A percentile compares a stretch with the other conserved stretches of the same genome.
Evolutionary conservation across 345 rosid genomes (phyloP).

Genomic region (Noccaea caerulescens): DNA sequence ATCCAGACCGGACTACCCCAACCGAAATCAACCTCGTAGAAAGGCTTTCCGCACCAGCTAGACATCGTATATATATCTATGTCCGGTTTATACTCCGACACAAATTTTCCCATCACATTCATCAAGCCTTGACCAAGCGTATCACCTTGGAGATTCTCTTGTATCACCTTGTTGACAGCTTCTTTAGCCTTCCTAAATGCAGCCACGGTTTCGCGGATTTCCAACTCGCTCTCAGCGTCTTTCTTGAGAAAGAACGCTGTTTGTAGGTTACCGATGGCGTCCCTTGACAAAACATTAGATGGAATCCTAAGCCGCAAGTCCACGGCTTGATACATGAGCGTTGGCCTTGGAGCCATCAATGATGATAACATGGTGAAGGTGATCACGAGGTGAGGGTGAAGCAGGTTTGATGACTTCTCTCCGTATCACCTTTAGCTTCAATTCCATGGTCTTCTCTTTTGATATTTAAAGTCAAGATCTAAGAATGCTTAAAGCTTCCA

Average conservation of each 20-base stretch:
- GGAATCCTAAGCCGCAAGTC: constrained; percentile 45
- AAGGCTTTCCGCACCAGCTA: constrained; percentile 52
- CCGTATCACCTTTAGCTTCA: constrained; percentile 1
- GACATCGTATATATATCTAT: constrained; percentile 35
- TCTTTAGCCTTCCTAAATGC: constrained; percentile 37
- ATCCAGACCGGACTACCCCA: constrained; percentile 61
- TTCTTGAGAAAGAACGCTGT: constrained; percentile 1
- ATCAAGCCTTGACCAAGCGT: constrained; percentile 9
- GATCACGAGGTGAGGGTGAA: not conserved
- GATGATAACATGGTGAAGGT: too few relatives aligned
- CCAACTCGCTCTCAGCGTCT: constrained; percentile 21
- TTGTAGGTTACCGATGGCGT: constrained; percentile 38
- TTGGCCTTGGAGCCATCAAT: not conserved
- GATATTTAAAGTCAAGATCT: not conserved
- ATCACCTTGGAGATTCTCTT: not conserved
- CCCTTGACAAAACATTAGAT: constrained; percentile 17
- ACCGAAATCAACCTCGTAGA: constrained; percentile 56
- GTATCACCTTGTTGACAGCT: not conserved
- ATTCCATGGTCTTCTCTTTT: not conserved
- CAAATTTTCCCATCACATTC: not conserved
- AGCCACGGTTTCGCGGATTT: constrained; percentile 29
- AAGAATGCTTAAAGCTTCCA: too few relatives aligned
- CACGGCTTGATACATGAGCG: constrained; percentile 35
- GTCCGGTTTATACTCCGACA: constrained; percentile 9
- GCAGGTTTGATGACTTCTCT: constrained; percentile 11